Percentiles rank a stretch among this genome's conserved stretches.
These are phyloP conservation scores for Pseudogymnoascus sp. DNA, from an alignment of 2,329 filamentous ascomycete genomes.

Conservation along the genomic window DNA sequence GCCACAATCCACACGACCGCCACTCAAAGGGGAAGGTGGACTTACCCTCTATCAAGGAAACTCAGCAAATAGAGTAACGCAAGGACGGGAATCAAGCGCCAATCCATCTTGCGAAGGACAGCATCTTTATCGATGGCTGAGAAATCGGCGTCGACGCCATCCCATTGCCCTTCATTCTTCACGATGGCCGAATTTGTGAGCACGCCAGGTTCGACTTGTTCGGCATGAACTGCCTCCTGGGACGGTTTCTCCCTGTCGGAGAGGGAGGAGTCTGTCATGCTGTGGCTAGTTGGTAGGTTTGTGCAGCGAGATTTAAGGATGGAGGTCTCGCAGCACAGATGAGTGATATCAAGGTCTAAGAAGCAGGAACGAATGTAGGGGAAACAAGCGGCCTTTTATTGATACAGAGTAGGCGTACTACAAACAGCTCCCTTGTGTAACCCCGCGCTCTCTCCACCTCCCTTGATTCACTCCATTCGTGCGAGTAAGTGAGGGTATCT, in stretches of 20 bases:
- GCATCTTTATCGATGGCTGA: neutral
- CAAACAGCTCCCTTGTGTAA: neutral
- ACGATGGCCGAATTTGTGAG: neutral
- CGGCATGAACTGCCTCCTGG: neutral
- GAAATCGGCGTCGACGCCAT: neutral
- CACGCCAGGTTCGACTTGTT: neutral
- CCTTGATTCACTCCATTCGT: neutral
- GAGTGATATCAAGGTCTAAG: neutral
- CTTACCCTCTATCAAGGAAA: conserved; percentile 54
- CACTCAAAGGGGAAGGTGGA: neutral
- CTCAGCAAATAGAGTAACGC: conserved; percentile 67
- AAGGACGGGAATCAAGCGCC: conserved; percentile 56
- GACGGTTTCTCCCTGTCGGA: conserved; percentile 1
- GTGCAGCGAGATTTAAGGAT: neutral
- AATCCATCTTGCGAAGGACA: conserved; percentile 43
- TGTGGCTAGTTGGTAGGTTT: neutral
- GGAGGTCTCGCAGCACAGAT: neutral
- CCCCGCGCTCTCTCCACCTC: neutral
- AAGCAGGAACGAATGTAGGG: neutral
- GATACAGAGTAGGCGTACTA: neutral
- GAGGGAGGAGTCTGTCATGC: conserved; percentile 2
- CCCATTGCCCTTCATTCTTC: neutral
- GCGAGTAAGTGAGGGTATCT: neutral
- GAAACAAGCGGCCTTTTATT: neutral
- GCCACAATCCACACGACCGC: neutral